Evolutionary conservation across 2,329 filamentous ascomycete genomes (phyloP).

Genomic region (Aschersonia sp.): DNA sequence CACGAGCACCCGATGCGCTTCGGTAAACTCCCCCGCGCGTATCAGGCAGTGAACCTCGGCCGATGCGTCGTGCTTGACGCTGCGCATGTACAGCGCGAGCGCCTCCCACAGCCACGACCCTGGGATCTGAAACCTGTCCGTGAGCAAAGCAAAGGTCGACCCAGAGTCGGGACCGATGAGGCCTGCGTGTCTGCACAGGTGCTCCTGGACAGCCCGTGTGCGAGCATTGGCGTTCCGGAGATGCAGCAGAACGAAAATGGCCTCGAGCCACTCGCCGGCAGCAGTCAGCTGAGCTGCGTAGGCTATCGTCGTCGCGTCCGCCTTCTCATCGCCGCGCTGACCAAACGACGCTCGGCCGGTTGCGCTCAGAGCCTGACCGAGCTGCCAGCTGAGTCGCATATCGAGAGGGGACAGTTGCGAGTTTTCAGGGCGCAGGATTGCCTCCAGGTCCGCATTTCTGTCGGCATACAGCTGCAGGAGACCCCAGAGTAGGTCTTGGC

Average conservation of each 20-base stretch:
- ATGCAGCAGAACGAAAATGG: slow-evolving; percentile 65
- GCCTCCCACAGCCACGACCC: slow-evolving; percentile 73
- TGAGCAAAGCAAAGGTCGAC: slow-evolving; percentile 42
- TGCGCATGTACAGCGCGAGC: slow-evolving; percentile 68
- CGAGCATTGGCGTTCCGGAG: slow-evolving; percentile 50
- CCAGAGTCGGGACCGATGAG: slow-evolving; percentile 46
- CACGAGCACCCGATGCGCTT: slow-evolving; percentile 74
- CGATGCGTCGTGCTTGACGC: slow-evolving; percentile 51
- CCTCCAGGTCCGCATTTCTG: slow-evolving; percentile 43
- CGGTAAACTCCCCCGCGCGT: slow-evolving; percentile 57
- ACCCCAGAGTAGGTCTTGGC: slow-evolving; percentile 75
- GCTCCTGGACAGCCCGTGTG: slow-evolving; percentile 52
- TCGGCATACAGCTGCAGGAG: slow-evolving; percentile 68
- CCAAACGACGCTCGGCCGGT: slow-evolving; percentile 37
- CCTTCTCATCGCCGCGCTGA: slow-evolving; percentile 39
- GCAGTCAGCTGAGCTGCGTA: slow-evolving; percentile 51
- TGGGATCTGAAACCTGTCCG: slow-evolving; percentile 55
- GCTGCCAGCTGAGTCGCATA: slow-evolving; percentile 69
- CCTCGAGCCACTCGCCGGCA: slow-evolving; percentile 51
- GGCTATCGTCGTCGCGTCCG: slow-evolving; percentile 50
- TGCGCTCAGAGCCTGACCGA: slow-evolving; percentile 51
- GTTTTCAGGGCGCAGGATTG: slow-evolving; percentile 61
- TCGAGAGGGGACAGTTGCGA: slow-evolving; percentile 62
- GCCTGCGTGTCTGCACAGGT: slow-evolving; percentile 57
- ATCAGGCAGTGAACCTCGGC: slow-evolving; percentile 69